phyloP scores from a whole-genome alignment of 163 green algal species.

The Chlorella variabilis region DNA sequence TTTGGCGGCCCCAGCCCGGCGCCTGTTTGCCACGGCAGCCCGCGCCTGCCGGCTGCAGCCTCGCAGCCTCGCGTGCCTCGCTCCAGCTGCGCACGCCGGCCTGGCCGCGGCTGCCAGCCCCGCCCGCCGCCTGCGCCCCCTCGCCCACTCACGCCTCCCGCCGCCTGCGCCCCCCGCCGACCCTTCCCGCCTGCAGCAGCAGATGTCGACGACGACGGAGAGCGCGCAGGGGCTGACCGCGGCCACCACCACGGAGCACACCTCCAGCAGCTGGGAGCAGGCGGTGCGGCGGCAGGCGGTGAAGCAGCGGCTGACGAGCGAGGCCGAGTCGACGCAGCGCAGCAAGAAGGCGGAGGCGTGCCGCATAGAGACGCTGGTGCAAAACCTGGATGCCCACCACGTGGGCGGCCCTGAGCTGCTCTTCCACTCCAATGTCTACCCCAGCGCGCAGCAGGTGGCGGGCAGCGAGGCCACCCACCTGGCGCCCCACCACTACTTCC shows the following conservation, averaged over 20 bases:
- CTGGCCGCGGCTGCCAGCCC: background rate
- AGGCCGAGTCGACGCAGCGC: slow-evolving; percentile 11
- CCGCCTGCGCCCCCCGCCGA: too few species aligned
- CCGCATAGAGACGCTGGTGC: slow-evolving; percentile 14
- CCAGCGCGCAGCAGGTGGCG: background rate
- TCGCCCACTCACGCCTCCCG: too few species aligned
- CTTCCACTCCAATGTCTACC: background rate
- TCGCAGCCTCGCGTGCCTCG: too few species aligned
- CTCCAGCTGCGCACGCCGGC: too few species aligned
- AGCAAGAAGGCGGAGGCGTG: slow-evolving; percentile 8
- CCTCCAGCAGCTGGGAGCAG: slow-evolving; percentile 39
- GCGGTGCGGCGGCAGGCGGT: slow-evolving; percentile 29
- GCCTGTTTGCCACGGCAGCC: too few species aligned
- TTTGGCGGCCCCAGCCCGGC: too few species aligned
- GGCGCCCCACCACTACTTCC: background rate
- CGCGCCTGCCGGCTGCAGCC: too few species aligned
- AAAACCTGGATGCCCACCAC: background rate
- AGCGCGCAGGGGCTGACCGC: slow-evolving; percentile 13
- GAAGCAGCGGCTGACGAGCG: slow-evolving; percentile 18
- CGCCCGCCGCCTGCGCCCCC: background rate
- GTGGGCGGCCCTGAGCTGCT: slow-evolving; percentile 1
- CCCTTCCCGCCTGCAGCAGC: slow-evolving; percentile 26
- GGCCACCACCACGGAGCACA: slow-evolving; percentile 26
- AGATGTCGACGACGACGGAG: slow-evolving; percentile 34
- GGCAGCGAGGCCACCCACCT: background rate